Evolutionary conservation across 345 rosid species (phyloP).

Genomic region (Moringa oleifera): DNA sequence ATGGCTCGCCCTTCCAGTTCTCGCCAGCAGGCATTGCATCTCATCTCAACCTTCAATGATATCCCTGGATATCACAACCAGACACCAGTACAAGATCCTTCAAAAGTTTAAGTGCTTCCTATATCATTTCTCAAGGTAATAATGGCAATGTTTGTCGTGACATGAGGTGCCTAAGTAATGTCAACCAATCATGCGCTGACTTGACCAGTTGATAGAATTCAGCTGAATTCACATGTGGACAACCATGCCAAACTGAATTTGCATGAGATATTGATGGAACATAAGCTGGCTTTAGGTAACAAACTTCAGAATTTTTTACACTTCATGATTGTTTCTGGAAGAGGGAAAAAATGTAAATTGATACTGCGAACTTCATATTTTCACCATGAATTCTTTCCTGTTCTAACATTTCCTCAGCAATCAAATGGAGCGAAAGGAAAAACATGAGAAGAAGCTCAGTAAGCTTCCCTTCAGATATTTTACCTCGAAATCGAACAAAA

Average conservation of each 20-base stretch:
- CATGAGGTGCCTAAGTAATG: no score
- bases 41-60: constrained; percentile 48
- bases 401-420: no score
- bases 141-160: not conserved
- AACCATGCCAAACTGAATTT: no score
- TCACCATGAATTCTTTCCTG: no score
- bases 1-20: constrained; percentile 91
- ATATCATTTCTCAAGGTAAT: no score
- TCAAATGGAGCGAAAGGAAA: not conserved
- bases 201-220: not conserved
- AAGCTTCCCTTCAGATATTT: not conserved
- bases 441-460: not conserved
- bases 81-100: constrained; percentile 7
- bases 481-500: not conserved
- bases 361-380: not conserved
- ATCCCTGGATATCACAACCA: not conserved
- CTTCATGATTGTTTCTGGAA: no score
- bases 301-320: no score
- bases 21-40: constrained; percentile 97
- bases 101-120: no score
- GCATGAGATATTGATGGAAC: no score
- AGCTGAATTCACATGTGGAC: no score
- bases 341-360: no score
- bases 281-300: no score
- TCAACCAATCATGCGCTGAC: not conserved